phyloP scores from a whole-genome alignment of 305 asterid species.

The Rubia peregrina region DNA sequence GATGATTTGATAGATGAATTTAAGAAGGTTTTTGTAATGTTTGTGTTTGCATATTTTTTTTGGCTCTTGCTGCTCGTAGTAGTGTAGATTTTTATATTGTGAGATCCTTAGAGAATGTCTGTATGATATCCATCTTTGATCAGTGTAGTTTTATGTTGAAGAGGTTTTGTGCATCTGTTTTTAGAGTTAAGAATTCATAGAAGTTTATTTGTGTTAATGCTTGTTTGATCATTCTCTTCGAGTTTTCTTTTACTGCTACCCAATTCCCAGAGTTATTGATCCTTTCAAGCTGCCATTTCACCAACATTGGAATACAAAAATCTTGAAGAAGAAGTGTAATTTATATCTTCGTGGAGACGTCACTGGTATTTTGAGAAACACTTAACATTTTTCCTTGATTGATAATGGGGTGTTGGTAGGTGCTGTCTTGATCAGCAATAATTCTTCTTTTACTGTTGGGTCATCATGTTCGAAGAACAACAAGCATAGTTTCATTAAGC shows the following conservation, averaged over 20 bases:
- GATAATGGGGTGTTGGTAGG: background rate
- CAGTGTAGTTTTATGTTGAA: background rate
- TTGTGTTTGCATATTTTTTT: background rate
- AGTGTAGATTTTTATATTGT: background rate
- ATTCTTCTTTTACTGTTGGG: background rate
- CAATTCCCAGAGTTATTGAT: background rate
- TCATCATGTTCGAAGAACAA: too few species aligned
- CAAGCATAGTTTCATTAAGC: too few species aligned
- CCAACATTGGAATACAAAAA: background rate
- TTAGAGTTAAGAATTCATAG: background rate
- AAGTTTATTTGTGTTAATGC: background rate
- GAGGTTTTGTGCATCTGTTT: background rate
- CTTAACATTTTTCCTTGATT: background rate
- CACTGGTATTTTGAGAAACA: background rate
- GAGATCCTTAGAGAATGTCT: background rate
- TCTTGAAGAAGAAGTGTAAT: background rate
- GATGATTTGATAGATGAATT: background rate
- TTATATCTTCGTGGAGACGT: background rate
- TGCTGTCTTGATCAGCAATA: too few species aligned
- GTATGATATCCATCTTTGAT: background rate
- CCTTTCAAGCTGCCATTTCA: background rate
- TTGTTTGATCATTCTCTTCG: background rate
- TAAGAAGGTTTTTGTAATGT: background rate
- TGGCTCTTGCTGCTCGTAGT: background rate
- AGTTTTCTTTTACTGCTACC: background rate